Evolutionary conservation across 345 rosid species (phyloP), one percentile per base, ranked within the genome.

Genomic region (Eucalyptus tenuipes): DNA sequence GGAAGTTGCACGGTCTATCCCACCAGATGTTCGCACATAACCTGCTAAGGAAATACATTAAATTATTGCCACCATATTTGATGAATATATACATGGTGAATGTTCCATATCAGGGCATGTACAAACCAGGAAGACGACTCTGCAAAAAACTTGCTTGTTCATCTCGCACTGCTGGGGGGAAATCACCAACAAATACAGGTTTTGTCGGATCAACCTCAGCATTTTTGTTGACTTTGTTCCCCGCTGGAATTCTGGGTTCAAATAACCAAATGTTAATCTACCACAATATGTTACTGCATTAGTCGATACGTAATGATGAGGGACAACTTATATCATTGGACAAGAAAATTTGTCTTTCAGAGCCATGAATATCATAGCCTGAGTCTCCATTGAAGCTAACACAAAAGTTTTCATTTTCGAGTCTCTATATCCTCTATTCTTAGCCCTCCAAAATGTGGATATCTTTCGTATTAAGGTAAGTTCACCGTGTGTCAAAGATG

Each of bases 131-230:
- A 92, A 90, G 81, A 85, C 59, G 94, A 89, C 91, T 93, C 89
- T 86, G 94, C 25, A 90, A 89, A 89, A 95, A 88, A 86, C 89
- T 90, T 61, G 91, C 88, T 89, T 93, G 97, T 89, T 96, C 98
- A 91, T 95, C 97, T 81, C 97, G 97, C 64, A 96, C 93, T 20
- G 88, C 91, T 84, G 93, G 96, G 37, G 99, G 99, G 90, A 96
- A 96, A 91, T 97, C 99, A 86, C 95, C 97, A 90, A 97, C 95
- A 93, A 95, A 96, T 8, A 97, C 99, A 33, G 99, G 99, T 91
- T 95, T 96, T 31, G 93, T 89, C 50, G 94, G 95, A 90, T 96
- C 97, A 53, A 87, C 68, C 40, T 92, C 94, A 55, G 90, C 91
- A 85, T 90, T 94, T 86, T 90, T 92, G 71, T 94, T 95, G 89